phyloP scores from a whole-genome alignment of 495 filamentous ascomycete genomes.

The Poronia punctata region DNA sequence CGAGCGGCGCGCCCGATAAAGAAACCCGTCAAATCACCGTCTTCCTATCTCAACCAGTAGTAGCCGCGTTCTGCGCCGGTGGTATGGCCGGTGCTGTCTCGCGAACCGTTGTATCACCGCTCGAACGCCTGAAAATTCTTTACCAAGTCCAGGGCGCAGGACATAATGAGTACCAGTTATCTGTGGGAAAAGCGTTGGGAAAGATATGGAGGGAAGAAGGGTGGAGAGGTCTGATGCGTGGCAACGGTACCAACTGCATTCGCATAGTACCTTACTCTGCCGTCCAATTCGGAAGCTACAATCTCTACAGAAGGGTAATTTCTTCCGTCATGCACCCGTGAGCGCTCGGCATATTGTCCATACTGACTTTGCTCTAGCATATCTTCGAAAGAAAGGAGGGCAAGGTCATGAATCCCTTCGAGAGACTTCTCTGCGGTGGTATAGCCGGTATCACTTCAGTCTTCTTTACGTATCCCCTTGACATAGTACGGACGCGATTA shows the following conservation, averaged over 20 bases:
- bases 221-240: conserved; percentile 91
- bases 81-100: conserved; percentile 96
- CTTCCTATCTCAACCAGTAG: conserved; percentile 66
- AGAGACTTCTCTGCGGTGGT: conserved; percentile 77
- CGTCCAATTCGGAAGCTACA: conserved; percentile 96
- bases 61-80: conserved; percentile 91
- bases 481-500: conserved; percentile 90
- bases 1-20: conserved; percentile 16
- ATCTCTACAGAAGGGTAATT: conserved; percentile 84
- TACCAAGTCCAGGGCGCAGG: conserved; percentile 90
- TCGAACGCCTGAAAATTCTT: conserved; percentile 95
- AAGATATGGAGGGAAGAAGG: conserved; percentile 98
- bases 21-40: conserved; percentile 30
- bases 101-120: conserved; percentile 88
- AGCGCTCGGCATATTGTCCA: neutral
- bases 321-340: neutral
- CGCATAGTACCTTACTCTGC: conserved; percentile 97
- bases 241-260: conserved; percentile 97
- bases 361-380: conserved; percentile 33
- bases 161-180: conserved; percentile 85
- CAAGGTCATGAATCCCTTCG: conserved; percentile 56
- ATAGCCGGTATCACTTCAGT: conserved; percentile 93
- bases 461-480: conserved; percentile 68
- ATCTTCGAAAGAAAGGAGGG: conserved; percentile 69
- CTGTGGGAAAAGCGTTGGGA: conserved; percentile 74